These are phyloP conservation scores for Cercospora zeina DNA, from an alignment of 2,329 filamentous ascomycete species.

Conservation along the genomic window DNA sequence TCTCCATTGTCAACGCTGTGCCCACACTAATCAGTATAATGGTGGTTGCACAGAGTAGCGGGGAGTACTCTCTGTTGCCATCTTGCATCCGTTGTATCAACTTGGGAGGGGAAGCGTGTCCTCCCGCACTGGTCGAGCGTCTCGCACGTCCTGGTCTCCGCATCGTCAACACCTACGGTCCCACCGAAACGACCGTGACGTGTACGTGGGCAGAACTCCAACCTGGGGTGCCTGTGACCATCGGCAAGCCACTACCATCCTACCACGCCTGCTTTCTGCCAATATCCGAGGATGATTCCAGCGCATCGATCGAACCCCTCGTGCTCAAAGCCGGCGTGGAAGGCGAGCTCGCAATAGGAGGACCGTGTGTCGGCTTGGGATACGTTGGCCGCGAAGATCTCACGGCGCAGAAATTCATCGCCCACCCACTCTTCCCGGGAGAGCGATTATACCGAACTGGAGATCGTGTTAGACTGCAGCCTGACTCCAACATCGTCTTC, in stretches of 20 bases:
- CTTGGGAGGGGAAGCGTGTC: constrained; percentile 31
- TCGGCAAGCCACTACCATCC: constrained; percentile 30
- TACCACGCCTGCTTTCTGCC: constrained; percentile 29
- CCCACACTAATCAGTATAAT: constrained; percentile 31
- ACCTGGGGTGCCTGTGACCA: constrained; percentile 28
- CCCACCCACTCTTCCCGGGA: constrained; percentile 27
- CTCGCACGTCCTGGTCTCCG: constrained; percentile 27
- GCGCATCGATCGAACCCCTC: constrained; percentile 16
- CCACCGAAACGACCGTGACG: constrained; percentile 31
- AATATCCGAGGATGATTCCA: constrained; percentile 23
- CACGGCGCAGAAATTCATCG: constrained; percentile 32
- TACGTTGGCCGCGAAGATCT: constrained; percentile 30
- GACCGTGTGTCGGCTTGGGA: constrained; percentile 30
- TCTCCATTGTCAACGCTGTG: constrained; percentile 30
- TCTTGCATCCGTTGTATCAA: constrained; percentile 28
- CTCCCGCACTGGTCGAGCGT: constrained; percentile 26
- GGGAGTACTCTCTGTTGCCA: constrained; percentile 24
- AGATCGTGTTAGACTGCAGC: constrained; percentile 29
- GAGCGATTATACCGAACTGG: constrained; percentile 30
- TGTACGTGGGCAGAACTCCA: constrained; percentile 30
- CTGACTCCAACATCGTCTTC: constrained; percentile 44
- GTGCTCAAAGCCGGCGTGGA: constrained; percentile 25
- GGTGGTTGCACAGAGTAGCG: constrained; percentile 23
- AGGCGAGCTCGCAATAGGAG: constrained; percentile 31
- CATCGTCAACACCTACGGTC: constrained; percentile 33